Conservation (phyloP, 192 early-diverging fungal genomes). For the Coemansia sp. region DNA sequence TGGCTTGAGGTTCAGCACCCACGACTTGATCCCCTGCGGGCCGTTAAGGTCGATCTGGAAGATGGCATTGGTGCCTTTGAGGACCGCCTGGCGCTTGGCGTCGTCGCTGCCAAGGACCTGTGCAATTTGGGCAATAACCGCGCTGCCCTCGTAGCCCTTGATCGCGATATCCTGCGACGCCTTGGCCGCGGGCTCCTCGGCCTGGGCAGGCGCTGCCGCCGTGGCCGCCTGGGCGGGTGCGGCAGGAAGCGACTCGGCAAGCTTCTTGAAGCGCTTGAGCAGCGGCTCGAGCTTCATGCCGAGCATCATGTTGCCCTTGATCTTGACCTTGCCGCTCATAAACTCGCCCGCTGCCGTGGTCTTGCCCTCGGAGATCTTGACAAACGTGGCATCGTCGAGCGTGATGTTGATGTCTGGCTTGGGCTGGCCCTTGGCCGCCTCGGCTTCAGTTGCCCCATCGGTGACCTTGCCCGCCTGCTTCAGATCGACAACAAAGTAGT, state of each 20-base stretch:
- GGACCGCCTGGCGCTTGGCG: constrained; percentile 59
- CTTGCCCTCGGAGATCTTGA: constrained; percentile 80
- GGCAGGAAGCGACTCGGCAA: constrained; percentile 45
- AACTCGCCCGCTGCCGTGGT: constrained; percentile 87
- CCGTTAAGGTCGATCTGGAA: constrained; percentile 87
- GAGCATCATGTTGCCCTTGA: constrained; percentile 74
- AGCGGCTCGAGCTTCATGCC: constrained; percentile 70
- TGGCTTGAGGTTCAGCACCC: constrained; percentile 86
- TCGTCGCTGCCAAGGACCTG: constrained; percentile 57
- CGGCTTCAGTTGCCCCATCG: constrained; percentile 52
- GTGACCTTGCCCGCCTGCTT: constrained; percentile 72
- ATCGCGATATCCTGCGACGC: constrained; percentile 49
- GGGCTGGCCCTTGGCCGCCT: constrained; percentile 56
- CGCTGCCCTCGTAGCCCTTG: constrained; percentile 73
- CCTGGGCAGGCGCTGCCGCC: not conserved
- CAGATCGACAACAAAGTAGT: constrained; percentile 83
- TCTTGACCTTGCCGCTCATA: constrained; percentile 89
- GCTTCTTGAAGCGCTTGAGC: constrained; percentile 57
- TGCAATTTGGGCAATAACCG: constrained; percentile 70
- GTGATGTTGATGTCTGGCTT: constrained; percentile 79
- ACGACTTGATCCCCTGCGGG: constrained; percentile 66
- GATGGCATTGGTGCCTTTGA: constrained; percentile 79
- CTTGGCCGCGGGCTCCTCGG: no score
- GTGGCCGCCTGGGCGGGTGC: not conserved
- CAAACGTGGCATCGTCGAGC: constrained; percentile 74